Evolutionary conservation across 2,329 filamentous ascomycete species (phyloP), one percentile per base, ranked within the genome.

Genomic region (Acephala macrosclerotiorum): DNA sequence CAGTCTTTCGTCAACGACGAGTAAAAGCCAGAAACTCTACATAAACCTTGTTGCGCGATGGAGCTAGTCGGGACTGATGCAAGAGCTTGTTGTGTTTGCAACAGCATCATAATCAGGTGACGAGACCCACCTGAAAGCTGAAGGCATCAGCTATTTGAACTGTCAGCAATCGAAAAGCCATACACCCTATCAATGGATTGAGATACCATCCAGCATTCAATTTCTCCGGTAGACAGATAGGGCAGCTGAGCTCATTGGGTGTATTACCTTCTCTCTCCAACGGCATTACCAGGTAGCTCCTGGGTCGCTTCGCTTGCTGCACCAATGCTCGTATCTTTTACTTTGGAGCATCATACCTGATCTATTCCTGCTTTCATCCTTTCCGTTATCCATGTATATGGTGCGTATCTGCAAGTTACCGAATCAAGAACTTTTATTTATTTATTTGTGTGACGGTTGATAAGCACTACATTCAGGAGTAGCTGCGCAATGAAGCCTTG

Each of bases 51-150:
- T 18, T 33, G 25, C 25, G 14, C 29, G 33, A 6, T 53, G 25
- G 12, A 12, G 25, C 49, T 53, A 3, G 2, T 26, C 26, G 4
- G 25, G 25, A 53, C 22, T 53, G 12, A 3, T 3, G 49, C 49
- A 29, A 53, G 11, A 9, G 7, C 22, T 26, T 26, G 47, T 12
- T 51, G 47, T 12, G 11, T 29, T 14, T 51, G 7, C 20, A 51
- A 29, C 16, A 20, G 18, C 20, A 26, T 53, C 2, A 29, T 33
- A 3, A 29, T 2, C 8, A 11, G 14, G n/a, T 33, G 22, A 33
- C 26, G 49, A 53, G 18, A 12, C 49, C 14, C 49, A 53, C 49
- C 25, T 20, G 25, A 53, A 53, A 53, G 49, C 49, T 53, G 12
- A 53, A 53, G 49, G 3, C 25, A 16, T 29, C 49, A 53, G 49